Evolutionary conservation across 441 rosid species (phyloP), one percentile per base, ranked within the genome.

Genomic region (Brassica hybrid): DNA sequence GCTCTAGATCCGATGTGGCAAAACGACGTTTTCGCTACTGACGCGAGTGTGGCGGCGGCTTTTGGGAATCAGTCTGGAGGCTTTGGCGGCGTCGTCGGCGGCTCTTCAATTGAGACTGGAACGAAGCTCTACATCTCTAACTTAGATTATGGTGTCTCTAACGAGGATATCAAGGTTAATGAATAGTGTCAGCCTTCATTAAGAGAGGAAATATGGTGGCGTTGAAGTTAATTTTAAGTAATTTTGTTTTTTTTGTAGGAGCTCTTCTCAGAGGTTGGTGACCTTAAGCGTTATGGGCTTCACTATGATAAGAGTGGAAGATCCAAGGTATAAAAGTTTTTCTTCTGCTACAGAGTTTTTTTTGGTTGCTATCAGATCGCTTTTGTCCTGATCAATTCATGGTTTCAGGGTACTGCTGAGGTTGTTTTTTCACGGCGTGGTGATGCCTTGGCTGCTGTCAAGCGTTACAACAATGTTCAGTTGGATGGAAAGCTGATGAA

Each of bases 231-330:
- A 4, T 7, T 6, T 17, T 9, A 4, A 11, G 45, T 56, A 13
- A 78, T 38, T 13, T 45, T 4, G 36, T 77, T 75, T 41, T 77
- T 10, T 21, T 60, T 45, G 59, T 83, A 87, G 91, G 88, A 87
- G 74, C 86, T 87, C 2, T 87, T 87, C 72, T 71, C 86, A 1
- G 89, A 85, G 82, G 86, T 85, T 72, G 89, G 88, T 74, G 89
- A 87, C 30, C 80, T 85, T 34, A 85, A 87, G 72, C 71, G 86
- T 13, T 84, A 80, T 71, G 67, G 81, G 25, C 68, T 87, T 76
- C 89, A 87, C 72, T 87, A 84, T 61, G 91, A 84, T 64, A 77
- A 80, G 78, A 85, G 89, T 76, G 87, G 91, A 68, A 84, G 89
- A 83, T 89, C 91, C 2, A 83, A 87, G 88, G 93, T 87, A 80